phyloP scores from a whole-genome alignment of 1,284 basidiomycete genomes.

The Pseudozyma thailandica region DNA sequence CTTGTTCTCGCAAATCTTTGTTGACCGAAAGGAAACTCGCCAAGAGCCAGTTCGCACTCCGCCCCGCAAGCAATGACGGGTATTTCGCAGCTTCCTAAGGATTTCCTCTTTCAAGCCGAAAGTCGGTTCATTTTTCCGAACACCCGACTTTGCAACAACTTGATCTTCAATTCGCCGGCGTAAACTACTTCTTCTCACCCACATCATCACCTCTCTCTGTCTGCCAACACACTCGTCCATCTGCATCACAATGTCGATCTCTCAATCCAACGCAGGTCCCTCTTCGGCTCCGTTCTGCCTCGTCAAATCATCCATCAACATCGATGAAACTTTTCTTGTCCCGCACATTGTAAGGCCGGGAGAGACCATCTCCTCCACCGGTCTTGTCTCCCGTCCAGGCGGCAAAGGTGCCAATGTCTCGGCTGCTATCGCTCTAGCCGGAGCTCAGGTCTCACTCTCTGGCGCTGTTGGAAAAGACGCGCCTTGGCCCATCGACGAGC shows the following conservation, averaged over 20 bases:
- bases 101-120: background rate
- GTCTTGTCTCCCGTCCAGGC: conserved; percentile 55
- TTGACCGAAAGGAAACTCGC: background rate
- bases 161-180: too few relatives aligned
- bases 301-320: conserved; percentile 65
- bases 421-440: conserved; percentile 60
- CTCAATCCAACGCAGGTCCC: background rate
- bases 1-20: too few relatives aligned
- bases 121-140: background rate
- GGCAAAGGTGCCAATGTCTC: conserved; percentile 67
- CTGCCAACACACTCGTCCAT: background rate
- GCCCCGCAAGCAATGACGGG: too few relatives aligned
- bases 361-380: conserved; percentile 62
- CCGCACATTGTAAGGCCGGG: conserved; percentile 61
- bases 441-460: conserved; percentile 46
- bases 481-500: conserved; percentile 60
- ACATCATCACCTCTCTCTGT: background rate
- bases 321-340: conserved; percentile 65
- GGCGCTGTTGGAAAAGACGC: conserved; percentile 64
- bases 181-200: background rate
- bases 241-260: background rate
- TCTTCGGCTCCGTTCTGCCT: conserved; percentile 50
- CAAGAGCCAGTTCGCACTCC: background rate
- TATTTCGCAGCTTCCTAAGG: too few relatives aligned
- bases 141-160: background rate